These are phyloP conservation scores for Pseudogymnoascus sp. DNA, from an alignment of 2,329 filamentous ascomycete genomes.

Conservation along the genomic window DNA sequence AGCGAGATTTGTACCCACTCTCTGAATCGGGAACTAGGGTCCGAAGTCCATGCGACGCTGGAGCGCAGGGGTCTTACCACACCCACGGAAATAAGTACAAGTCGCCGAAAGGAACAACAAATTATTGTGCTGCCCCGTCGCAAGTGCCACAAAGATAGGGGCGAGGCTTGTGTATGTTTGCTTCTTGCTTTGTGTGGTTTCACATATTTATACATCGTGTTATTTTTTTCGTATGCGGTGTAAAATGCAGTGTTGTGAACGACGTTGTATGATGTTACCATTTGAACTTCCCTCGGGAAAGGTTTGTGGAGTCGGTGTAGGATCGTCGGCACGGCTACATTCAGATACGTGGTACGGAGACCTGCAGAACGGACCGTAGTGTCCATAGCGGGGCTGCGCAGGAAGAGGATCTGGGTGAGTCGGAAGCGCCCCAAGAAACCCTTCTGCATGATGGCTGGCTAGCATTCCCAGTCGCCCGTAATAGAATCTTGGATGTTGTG, in stretches of 20 bases:
- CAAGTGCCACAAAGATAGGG: not conserved
- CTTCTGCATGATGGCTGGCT: conserved; percentile 4
- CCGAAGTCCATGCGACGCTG: conserved; percentile 5
- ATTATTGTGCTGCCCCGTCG: not conserved
- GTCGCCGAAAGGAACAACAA: conserved; percentile 4
- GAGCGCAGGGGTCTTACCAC: conserved; percentile 5
- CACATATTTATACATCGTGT: not conserved
- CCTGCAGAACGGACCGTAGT: conserved; percentile 6
- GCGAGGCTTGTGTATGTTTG: not conserved
- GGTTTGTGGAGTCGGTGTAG: conserved; percentile 1
- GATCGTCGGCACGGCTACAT: conserved; percentile 2
- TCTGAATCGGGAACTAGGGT: conserved; percentile 8
- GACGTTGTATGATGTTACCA: not conserved
- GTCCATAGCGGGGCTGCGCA: conserved; percentile 1
- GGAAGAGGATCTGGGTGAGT: conserved; percentile 1
- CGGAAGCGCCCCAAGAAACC: not conserved
- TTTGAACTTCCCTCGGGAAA: conserved; percentile 1
- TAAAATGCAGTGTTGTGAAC: not conserved
- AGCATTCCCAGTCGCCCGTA: not conserved
- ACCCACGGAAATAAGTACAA: conserved; percentile 3
- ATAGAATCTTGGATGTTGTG: not conserved
- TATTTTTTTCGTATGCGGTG: conserved; percentile 1
- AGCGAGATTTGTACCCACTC: conserved; percentile 6
- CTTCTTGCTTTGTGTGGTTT: not conserved
- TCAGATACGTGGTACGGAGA: conserved; percentile 3